Conservation (phyloP, 2,329 filamentous ascomycete genomes). For the Hypoxylon sp. region DNA sequence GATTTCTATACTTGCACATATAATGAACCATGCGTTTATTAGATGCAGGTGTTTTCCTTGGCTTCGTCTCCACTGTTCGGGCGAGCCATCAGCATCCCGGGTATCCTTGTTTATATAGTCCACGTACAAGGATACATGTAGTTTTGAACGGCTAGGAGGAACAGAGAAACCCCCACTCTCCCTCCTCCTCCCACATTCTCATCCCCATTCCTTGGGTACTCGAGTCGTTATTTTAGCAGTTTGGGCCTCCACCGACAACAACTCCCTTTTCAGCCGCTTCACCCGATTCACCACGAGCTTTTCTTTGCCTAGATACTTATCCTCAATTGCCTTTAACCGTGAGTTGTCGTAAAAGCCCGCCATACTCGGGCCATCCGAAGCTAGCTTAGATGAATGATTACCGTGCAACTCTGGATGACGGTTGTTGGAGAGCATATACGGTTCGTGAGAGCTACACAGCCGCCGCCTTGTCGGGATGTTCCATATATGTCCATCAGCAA, state of each 20-base stretch:
- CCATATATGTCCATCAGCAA: conserved; percentile 29
- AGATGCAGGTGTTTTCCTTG: conserved; percentile 42
- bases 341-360: conserved; percentile 24
- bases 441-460: conserved; percentile 5
- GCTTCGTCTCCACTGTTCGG: conserved; percentile 43
- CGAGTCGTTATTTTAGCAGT: conserved; percentile 37
- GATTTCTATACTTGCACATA: conserved; percentile 34
- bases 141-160: background rate
- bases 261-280: conserved; percentile 45
- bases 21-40: conserved; percentile 40
- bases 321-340: conserved; percentile 41
- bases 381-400: conserved; percentile 21
- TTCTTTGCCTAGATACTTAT: conserved; percentile 19
- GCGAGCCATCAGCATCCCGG: conserved; percentile 31
- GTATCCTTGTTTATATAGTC: conserved; percentile 19
- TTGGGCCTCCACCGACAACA: conserved; percentile 28
- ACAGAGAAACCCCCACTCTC: conserved; percentile 42
- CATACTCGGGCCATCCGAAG: conserved; percentile 30
- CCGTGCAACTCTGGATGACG: conserved; percentile 14
- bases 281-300: conserved; percentile 33
- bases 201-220: conserved; percentile 40
- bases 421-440: conserved; percentile 19
- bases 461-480: conserved; percentile 25
- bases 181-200: conserved; percentile 42
- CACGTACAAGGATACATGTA: background rate